Evolutionary conservation across 2,329 filamentous ascomycete genomes (phyloP), one percentile per base, ranked within the genome.

Genomic region (Exophiala viscosa): DNA sequence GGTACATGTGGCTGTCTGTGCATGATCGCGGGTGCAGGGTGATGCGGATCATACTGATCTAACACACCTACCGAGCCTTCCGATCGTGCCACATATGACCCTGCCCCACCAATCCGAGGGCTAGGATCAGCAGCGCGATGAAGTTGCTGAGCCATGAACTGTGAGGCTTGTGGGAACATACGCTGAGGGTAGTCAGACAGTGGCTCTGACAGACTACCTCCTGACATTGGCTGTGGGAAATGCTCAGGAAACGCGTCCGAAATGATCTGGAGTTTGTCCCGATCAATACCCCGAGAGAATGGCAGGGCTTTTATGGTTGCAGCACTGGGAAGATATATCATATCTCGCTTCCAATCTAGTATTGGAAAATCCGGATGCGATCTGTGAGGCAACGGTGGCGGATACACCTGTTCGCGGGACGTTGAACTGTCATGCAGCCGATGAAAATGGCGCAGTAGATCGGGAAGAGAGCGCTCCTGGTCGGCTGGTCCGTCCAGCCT

Each of bases 241-340:
- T 72, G 65, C 39, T 70, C 66, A 5, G 79, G 77, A 48, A 82
- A 76, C 6, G 76, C 76, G 42, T 75, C 75, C 8, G 72, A 71
- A 52, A 82, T 72, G 36, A 80, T 68, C 33, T 70, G 70, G 9
- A 81, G 66, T 64, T 82, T 83, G 41, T 75, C 67, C 36, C 79
- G 75, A 61, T 82, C 76, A 74, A 84, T 82, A 10, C 80, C 80
- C 7, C 72, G 74, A 32, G 76, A 73, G 51, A 74, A 70, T 14
- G 77, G 69, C 18, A 84, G 67, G 18, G 31, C 43, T 44, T 45
- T 42, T 23, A 84, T 73, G 48, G 75, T 67, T 15, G 72, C 68
- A 28, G 72, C 68, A 57, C 79, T 76, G 1, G 82, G 82, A 39
- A 85, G 69, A 58, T 80, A 75, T 47, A 86, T 76, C 80, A 85